Evolutionary conservation across 768 basidiomycete genomes (phyloP).

Genomic region (Lactarius hatsudake): DNA sequence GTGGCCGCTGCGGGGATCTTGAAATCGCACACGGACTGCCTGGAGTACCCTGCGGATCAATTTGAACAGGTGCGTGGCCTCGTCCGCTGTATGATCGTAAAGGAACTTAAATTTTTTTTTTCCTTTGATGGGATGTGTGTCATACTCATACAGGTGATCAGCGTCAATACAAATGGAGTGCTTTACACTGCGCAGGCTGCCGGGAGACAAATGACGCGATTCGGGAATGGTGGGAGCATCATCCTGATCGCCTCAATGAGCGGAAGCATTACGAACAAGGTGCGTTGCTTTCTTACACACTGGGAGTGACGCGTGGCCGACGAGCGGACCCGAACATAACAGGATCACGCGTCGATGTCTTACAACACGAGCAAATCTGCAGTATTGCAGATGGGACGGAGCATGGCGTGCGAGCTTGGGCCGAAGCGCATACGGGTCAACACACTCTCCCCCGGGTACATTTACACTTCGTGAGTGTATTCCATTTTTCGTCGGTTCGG

Average conservation of each 20-base stretch:
- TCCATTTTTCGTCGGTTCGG: neutral
- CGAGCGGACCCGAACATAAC: neutral
- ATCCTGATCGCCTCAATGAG: constrained; percentile 45
- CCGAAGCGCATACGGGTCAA: constrained; percentile 67
- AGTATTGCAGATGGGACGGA: constrained; percentile 76
- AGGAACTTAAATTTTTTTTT: neutral
- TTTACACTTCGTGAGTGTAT: constrained; percentile 48
- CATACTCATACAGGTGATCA: constrained; percentile 48
- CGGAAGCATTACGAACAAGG: constrained; percentile 61
- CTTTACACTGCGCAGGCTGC: constrained; percentile 39
- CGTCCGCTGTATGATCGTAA: neutral
- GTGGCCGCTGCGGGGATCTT: constrained; percentile 77
- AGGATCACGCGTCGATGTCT: constrained; percentile 75
- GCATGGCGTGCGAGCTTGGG: constrained; percentile 80
- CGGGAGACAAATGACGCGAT: constrained; percentile 37
- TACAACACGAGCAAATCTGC: constrained; percentile 79
- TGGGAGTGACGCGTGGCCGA: neutral
- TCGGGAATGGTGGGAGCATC: constrained; percentile 40
- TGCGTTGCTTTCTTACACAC: constrained; percentile 30
- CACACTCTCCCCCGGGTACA: constrained; percentile 71
- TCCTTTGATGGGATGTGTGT: neutral
- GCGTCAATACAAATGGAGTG: constrained; percentile 54
- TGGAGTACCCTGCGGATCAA: constrained; percentile 62
- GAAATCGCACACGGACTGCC: constrained; percentile 55
- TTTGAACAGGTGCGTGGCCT: constrained; percentile 53